Evolutionary conservation across 371 early-diverging fungal genomes (phyloP), one percentile per base, ranked within the genome.

Genomic region (Mortierella sp.): DNA sequence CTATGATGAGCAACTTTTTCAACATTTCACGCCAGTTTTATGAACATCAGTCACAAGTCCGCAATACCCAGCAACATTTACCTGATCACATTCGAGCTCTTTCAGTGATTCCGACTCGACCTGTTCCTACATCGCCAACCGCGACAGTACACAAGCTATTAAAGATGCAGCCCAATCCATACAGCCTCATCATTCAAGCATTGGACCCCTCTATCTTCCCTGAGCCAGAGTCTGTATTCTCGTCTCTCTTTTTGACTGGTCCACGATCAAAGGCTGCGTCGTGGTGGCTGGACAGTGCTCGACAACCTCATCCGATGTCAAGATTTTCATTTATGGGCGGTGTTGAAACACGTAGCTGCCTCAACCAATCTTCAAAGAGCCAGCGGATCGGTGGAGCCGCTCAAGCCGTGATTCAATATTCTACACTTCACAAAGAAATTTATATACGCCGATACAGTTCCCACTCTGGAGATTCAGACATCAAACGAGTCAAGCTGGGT

Each of bases 1-100:
- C 72, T 15, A 85, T 98, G 82, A 76, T 96, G 47, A 17, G 60
- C 13, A 98, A 97, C 83, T 97, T 98, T 83, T 76, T 85, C 51
- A 37, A 59, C 1, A 79, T 93, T 59, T 85, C 94, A 0, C 37
- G 35, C 3, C 32, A 76, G 22, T 89, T 86, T 85, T 86, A 84
- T 64, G 51, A 70, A 9, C 37, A 64, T 34, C 65, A 74, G 31
- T 29, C 62, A 26, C 62, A 55, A 7, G 9, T 10, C 1, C 3
- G 26, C 8, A 37, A 29, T 1, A 15, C n/a, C 4, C 43, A 40
- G 19, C 42, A 29, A 31, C 40, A 7, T 45, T 19, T 82, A 15
- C 83, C 83, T 28, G 76, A 76, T 29, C 32, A 47, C 37, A 55
- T 82, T 49, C 77, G 65, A 23, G 49, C 40, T 1, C 37, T 66